Percentiles rank a stretch among this genome's conserved stretches.
phyloP scores from a whole-genome alignment of 2,329 filamentous ascomycete species.

The Fonsecaea pedrosoi region DNA sequence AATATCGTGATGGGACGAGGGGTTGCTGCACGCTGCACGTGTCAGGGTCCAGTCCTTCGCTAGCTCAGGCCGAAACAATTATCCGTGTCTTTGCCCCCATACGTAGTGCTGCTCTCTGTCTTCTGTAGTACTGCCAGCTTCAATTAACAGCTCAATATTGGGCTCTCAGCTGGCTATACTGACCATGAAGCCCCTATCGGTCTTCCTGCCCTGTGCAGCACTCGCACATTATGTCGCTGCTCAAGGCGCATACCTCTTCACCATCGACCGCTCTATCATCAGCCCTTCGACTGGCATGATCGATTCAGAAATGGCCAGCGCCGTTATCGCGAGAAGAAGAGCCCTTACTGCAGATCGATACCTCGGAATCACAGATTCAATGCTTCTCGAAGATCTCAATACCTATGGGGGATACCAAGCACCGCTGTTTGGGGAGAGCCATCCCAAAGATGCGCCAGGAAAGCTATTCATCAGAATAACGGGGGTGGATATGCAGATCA shows the following conservation, averaged over 20 bases:
- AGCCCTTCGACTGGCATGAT: slow-evolving; percentile 36
- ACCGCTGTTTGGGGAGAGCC: slow-evolving; percentile 57
- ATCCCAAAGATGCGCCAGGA: slow-evolving; percentile 38
- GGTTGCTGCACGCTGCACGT: slow-evolving; percentile 1
- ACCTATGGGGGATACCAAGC: slow-evolving; percentile 62
- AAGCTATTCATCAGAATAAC: slow-evolving; percentile 45
- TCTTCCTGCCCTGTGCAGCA: slow-evolving; percentile 25
- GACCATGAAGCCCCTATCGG: slow-evolving; percentile 31
- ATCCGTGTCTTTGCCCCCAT: background rate
- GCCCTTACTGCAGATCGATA: slow-evolving; percentile 56
- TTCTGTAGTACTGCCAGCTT: background rate
- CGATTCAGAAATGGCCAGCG: slow-evolving; percentile 45
- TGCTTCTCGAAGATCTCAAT: slow-evolving; percentile 64
- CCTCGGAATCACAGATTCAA: slow-evolving; percentile 51
- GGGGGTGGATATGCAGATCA: slow-evolving; percentile 36
- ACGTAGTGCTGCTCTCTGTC: background rate
- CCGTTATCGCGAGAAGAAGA: slow-evolving; percentile 56
- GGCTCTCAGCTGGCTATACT: slow-evolving; percentile 24
- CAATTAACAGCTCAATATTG: slow-evolving; percentile 19
- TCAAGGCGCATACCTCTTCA: slow-evolving; percentile 40
- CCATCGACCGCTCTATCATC: slow-evolving; percentile 35
- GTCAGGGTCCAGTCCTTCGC: background rate
- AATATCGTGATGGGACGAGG: background rate
- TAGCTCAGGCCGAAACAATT: slow-evolving; percentile 9
- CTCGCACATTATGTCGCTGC: slow-evolving; percentile 36